Percentiles rank a stretch among this genome's conserved stretches.
Evolutionary conservation across 2,329 filamentous ascomycete genomes (phyloP).

Genomic region (Epichloe brachyelytri): DNA sequence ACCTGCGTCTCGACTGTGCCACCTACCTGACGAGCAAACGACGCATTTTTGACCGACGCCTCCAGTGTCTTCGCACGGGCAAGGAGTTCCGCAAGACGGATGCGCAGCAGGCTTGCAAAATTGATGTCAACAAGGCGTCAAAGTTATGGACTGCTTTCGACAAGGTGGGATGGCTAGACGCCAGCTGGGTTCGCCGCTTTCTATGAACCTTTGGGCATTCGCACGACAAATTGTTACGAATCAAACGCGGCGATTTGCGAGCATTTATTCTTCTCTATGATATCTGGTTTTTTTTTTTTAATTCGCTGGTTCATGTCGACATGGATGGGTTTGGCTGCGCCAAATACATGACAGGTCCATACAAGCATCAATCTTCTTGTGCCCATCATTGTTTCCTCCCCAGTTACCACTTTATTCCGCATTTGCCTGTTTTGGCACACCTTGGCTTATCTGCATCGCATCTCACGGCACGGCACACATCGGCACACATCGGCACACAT

Average conservation of each 20-base stretch:
- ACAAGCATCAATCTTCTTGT: not conserved
- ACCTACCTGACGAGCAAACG: slow-evolving; percentile 90
- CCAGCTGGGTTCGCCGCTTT: slow-evolving; percentile 28
- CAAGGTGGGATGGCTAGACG: slow-evolving; percentile 69
- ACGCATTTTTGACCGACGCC: slow-evolving; percentile 69
- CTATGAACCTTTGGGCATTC: slow-evolving; percentile 12
- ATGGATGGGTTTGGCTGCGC: slow-evolving; percentile 6
- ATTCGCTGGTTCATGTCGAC: slow-evolving; percentile 1
- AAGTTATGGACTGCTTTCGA: slow-evolving; percentile 87
- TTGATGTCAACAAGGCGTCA: slow-evolving; percentile 94
- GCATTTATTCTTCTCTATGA: not conserved
- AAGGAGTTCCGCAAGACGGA: slow-evolving; percentile 94
- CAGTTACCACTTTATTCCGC: not conserved
- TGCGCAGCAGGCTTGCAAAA: slow-evolving; percentile 92
- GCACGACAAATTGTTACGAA: slow-evolving; percentile 6
- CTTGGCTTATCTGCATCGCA: not conserved
- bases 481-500: slow-evolving; percentile 3
- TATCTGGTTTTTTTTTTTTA: not conserved
- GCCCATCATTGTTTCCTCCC: not conserved
- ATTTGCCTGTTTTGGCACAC: slow-evolving; percentile 2
- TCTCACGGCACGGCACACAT: slow-evolving; percentile 13
- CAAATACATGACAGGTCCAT: not conserved
- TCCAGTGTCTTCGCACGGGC: slow-evolving; percentile 51
- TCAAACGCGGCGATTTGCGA: slow-evolving; percentile 1
- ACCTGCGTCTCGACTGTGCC: slow-evolving; percentile 69